These are phyloP conservation scores for Naganishia sp. DNA, from an alignment of 1,284 basidiomycete genomes.

Conservation along the genomic window DNA sequence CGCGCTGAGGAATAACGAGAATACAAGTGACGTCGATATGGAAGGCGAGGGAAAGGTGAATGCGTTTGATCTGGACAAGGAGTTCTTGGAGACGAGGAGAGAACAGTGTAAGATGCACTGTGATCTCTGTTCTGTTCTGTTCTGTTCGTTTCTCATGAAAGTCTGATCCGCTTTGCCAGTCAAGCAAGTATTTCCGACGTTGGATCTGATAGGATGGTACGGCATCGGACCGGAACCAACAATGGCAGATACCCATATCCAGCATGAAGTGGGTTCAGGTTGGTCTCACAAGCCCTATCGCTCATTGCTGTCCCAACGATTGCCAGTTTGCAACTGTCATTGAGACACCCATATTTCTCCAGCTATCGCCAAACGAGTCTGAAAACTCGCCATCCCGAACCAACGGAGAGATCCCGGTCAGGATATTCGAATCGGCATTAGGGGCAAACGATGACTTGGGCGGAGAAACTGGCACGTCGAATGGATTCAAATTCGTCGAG, in stretches of 20 bases:
- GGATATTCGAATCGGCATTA: constrained; percentile 83
- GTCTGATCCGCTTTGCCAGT: constrained; percentile 58
- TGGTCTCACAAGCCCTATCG: constrained; percentile 52
- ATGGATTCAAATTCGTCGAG: constrained; percentile 62
- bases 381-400: constrained; percentile 41
- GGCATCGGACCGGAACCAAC: constrained; percentile 74
- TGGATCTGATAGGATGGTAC: constrained; percentile 98
- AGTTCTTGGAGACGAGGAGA: constrained; percentile 75
- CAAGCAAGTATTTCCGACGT: constrained; percentile 95
- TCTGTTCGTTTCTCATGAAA: not conserved
- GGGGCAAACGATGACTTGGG: constrained; percentile 63
- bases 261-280: constrained; percentile 68
- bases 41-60: constrained; percentile 28
- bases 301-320: constrained; percentile 49
- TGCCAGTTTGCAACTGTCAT: constrained; percentile 56
- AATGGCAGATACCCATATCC: constrained; percentile 71
- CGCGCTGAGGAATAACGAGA: constrained; percentile 49
- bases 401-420: constrained; percentile 70
- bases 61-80: constrained; percentile 66
- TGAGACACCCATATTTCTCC: constrained; percentile 57
- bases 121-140: not conserved
- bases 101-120: constrained; percentile 76
- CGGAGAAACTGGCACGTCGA: constrained; percentile 3
- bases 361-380: constrained; percentile 52
- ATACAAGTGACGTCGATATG: constrained; percentile 39